phyloP scores from a whole-genome alignment of 2,329 filamentous ascomycete species.

The Neonectria sp. region DNA sequence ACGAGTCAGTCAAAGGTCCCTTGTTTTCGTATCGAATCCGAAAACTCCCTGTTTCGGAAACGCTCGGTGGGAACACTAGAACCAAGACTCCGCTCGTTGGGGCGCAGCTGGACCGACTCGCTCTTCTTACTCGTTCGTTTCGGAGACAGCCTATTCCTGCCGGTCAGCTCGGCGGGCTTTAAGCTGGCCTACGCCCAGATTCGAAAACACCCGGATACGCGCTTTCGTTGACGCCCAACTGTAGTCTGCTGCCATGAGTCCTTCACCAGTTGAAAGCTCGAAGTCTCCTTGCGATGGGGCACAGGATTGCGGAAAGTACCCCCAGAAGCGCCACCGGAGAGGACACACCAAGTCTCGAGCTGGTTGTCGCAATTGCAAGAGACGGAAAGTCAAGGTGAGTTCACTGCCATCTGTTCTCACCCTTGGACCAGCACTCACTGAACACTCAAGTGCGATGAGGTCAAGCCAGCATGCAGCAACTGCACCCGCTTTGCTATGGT shows the following conservation, averaged over 20 bases:
- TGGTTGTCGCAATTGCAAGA: conserved; percentile 10
- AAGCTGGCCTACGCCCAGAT: background rate
- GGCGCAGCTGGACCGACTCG: background rate
- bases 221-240: background rate
- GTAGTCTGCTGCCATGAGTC: background rate
- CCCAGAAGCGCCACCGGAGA: background rate
- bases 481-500: conserved; percentile 15
- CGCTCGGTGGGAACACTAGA: background rate
- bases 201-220: background rate
- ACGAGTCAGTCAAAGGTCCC: background rate
- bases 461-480: conserved; percentile 20
- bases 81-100: background rate
- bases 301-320: too few relatives aligned
- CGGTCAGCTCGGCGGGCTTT: background rate
- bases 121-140: background rate
- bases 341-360: conserved; percentile 15
- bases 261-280: background rate
- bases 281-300: background rate
- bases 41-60: background rate
- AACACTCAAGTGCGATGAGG: conserved; percentile 31
- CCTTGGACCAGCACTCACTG: background rate
- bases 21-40: background rate
- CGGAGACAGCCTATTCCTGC: background rate
- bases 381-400: conserved; percentile 22
- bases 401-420: background rate